phyloP scores from a whole-genome alignment of 176 grass and related monocot species.

The Paspalum notatum region DNA sequence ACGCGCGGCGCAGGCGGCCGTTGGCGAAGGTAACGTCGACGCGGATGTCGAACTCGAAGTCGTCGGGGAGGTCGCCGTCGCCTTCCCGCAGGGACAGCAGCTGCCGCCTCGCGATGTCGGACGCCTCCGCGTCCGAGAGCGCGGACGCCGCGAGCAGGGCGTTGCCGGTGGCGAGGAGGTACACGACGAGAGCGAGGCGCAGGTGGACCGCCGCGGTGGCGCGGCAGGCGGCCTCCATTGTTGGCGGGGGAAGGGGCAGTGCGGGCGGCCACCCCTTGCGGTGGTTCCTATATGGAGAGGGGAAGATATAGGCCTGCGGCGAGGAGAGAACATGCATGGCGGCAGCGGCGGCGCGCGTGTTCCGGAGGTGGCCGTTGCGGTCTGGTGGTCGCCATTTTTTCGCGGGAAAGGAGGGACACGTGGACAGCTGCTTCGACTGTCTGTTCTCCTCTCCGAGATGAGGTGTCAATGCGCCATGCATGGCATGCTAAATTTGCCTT shows the following conservation, averaged over 20 bases:
- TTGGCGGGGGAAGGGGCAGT: slow-evolving; percentile 18
- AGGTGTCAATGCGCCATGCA: neutral
- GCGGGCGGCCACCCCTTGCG: slow-evolving; percentile 40
- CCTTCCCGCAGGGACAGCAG: slow-evolving; percentile 41
- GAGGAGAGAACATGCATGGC: neutral
- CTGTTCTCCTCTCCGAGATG: neutral
- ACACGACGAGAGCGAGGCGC: neutral
- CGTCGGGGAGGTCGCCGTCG: slow-evolving; percentile 55
- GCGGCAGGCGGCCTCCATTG: slow-evolving; percentile 49
- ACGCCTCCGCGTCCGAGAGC: slow-evolving; percentile 47
- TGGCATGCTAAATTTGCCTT: neutral
- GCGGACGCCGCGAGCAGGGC: neutral
- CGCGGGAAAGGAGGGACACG: slow-evolving; percentile 4
- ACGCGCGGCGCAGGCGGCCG: slow-evolving; percentile 54
- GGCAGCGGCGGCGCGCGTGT: slow-evolving; percentile 26
- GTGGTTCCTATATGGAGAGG: slow-evolving; percentile 38
- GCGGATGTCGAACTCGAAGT: slow-evolving; percentile 67
- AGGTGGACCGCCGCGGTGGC: neutral
- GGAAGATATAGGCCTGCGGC: slow-evolving; percentile 41
- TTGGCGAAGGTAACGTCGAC: slow-evolving; percentile 63
- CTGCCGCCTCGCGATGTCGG: slow-evolving; percentile 58
- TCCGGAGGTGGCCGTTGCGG: neutral
- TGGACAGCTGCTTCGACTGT: neutral
- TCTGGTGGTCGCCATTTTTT: slow-evolving; percentile 23
- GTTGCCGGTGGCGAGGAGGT: neutral